Evolutionary conservation across 1,139 yeast genomes (phyloP), one percentile per base, ranked within the genome.

Genomic region (Geotrichum phurueaensis): DNA sequence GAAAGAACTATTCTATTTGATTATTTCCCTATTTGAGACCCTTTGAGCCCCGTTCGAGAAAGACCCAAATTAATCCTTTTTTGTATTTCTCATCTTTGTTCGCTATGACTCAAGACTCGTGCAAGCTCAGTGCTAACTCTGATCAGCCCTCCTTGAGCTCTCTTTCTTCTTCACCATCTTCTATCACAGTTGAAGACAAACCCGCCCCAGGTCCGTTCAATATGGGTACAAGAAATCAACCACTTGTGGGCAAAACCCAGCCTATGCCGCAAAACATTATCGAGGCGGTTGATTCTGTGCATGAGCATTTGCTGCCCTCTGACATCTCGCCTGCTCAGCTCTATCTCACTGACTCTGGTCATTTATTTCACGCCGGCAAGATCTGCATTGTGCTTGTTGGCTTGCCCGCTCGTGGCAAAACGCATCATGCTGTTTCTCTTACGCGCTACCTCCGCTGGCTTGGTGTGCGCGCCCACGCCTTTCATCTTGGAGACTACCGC

Each of bases 321-420:
- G 78, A 78, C 63, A 72, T 79, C 20, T 73, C 74, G 3, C 75
- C 96, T 0, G 97, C 96, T 0, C 98, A 92, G 74, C 78, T 91
- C 59, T 92, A 92, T 71, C 85, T 95, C 15, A 92, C 97, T 0
- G 96, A 90, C 65, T 84, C 91, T 0, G 97, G 97, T 0, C 80
- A 90, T 64, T 78, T 95, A 68, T 94, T 89, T 76, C 98, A 94
- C 70, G 98, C 99, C 3, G 99, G 99, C 3, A 89, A 91, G 70
- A 86, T 94, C 59, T 85, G 96, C 70, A 87, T 94, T 62, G 90
- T 88, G 12, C 79, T 94, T 67, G 96, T 90, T 6, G 99, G 99
- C 0, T 79, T 92, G 64, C 99, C 99, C 0, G 99, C 97, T 0
- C 81, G 99, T 60, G 98, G 99, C 6, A 94, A 94, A 72, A 94